phyloP scores from a whole-genome alignment of 352 stramenopile species.

The Globisporangium abappressorium region DNA sequence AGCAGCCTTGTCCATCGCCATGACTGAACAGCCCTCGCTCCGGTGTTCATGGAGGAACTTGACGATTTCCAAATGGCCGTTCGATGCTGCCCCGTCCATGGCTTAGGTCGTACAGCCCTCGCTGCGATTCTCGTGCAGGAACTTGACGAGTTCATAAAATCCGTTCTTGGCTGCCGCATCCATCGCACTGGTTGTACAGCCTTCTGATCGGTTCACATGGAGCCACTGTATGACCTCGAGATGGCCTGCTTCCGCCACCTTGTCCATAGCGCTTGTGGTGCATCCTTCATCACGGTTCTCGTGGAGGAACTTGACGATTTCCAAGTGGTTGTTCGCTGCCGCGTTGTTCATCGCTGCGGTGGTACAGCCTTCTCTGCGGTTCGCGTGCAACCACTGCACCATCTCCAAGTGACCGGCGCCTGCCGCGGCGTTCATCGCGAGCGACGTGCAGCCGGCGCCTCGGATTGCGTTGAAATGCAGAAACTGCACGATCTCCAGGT shows the following conservation, averaged over 20 bases:
- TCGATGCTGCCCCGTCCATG: constrained; percentile 6
- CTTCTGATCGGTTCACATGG: constrained; percentile 4
- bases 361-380: constrained; percentile 9
- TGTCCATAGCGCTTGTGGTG: constrained; percentile 1
- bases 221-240: constrained; percentile 4
- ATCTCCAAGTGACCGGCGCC: not conserved
- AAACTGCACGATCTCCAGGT: constrained; percentile 36
- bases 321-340: constrained; percentile 1
- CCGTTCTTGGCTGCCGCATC: not conserved
- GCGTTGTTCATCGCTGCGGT: constrained; percentile 12
- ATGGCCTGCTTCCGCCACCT: not conserved
- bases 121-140: constrained; percentile 4
- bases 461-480: constrained; percentile 30
- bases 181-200: constrained; percentile 11
- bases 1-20: constrained; percentile 19
- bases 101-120: constrained; percentile 6
- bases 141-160: constrained; percentile 6
- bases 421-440: constrained; percentile 10
- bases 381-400: constrained; percentile 7
- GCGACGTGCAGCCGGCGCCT: constrained; percentile 21
- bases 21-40: not conserved
- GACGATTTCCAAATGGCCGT: not conserved
- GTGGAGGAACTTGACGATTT: constrained; percentile 6
- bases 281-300: not conserved
- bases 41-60: constrained; percentile 8